These are phyloP conservation scores for Emericellopsis atlantica DNA, from an alignment of 2,329 filamentous ascomycete species.

Conservation along the genomic window DNA sequence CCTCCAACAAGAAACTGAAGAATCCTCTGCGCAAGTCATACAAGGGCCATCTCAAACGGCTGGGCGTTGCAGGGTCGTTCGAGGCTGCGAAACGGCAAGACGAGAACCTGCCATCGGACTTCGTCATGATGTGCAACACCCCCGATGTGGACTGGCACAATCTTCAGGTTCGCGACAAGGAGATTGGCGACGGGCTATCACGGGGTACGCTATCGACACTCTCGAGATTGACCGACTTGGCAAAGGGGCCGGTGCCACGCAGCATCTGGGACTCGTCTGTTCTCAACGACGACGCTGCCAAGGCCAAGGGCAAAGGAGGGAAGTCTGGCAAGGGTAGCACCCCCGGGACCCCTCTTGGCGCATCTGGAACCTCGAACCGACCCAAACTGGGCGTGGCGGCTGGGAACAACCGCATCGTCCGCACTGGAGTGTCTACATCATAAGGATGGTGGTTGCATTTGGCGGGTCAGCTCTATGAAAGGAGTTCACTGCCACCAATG, in stretches of 20 bases:
- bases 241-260: conserved; percentile 42
- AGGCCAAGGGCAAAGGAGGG: conserved; percentile 9
- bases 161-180: conserved; percentile 38
- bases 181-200: conserved; percentile 40
- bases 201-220: conserved; percentile 28
- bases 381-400: too few relatives aligned
- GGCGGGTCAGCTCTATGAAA: too few relatives aligned
- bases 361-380: too few relatives aligned
- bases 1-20: conserved; percentile 20
- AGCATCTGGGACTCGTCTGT: conserved; percentile 44
- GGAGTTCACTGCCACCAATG: too few relatives aligned
- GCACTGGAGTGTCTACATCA: too few relatives aligned
- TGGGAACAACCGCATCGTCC: too few relatives aligned
- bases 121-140: conserved; percentile 35
- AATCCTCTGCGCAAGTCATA: conserved; percentile 56
- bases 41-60: conserved; percentile 54
- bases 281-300: conserved; percentile 36
- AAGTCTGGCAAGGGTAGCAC: conserved; percentile 34
- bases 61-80: conserved; percentile 49
- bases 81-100: conserved; percentile 41
- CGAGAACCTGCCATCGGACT: conserved; percentile 34
- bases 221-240: conserved; percentile 41
- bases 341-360: conserved; percentile 34
- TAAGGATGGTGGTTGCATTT: too few relatives aligned
- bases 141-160: conserved; percentile 46